These are phyloP conservation scores for Daldinia loculata DNA, from an alignment of 495 filamentous ascomycete genomes.

Conservation along the genomic window DNA sequence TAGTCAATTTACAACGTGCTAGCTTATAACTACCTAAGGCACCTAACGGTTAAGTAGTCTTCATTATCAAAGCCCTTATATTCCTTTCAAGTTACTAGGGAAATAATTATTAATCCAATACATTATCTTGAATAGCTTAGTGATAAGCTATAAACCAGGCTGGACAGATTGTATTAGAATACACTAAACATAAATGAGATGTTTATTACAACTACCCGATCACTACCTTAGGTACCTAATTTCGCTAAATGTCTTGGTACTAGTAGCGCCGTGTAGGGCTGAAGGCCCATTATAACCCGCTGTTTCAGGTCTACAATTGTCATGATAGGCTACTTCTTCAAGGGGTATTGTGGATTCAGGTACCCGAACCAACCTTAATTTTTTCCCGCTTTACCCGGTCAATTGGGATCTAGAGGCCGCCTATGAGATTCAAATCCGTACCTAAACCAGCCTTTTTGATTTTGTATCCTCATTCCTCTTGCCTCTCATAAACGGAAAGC, in stretches of 20 bases:
- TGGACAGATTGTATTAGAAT: too few species aligned
- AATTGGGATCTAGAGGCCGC: constrained; percentile 1
- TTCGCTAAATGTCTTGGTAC: not conserved
- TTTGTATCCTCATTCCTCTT: not conserved
- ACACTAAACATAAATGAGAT: too few species aligned
- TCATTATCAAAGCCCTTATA: too few species aligned
- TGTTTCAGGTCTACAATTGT: not conserved
- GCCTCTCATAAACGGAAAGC: not conserved
- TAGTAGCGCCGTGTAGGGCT: not conserved
- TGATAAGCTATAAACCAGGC: too few species aligned
- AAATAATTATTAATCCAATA: too few species aligned
- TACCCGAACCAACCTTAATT: not conserved
- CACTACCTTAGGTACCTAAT: not conserved
- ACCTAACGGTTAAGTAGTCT: too few species aligned
- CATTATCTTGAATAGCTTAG: too few species aligned
- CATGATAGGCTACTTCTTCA: not conserved
- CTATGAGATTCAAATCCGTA: not conserved
- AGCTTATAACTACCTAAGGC: too few species aligned
- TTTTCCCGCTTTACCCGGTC: constrained; percentile 22
- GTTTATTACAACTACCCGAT: too few species aligned
- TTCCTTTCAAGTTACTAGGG: too few species aligned
- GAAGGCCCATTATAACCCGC: not conserved
- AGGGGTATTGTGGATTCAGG: not conserved
- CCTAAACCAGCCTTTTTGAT: not conserved
- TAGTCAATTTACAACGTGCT: too few species aligned